phyloP scores from a whole-genome alignment of 164 flowering plant species.

The Cinnamomum micranthum region DNA sequence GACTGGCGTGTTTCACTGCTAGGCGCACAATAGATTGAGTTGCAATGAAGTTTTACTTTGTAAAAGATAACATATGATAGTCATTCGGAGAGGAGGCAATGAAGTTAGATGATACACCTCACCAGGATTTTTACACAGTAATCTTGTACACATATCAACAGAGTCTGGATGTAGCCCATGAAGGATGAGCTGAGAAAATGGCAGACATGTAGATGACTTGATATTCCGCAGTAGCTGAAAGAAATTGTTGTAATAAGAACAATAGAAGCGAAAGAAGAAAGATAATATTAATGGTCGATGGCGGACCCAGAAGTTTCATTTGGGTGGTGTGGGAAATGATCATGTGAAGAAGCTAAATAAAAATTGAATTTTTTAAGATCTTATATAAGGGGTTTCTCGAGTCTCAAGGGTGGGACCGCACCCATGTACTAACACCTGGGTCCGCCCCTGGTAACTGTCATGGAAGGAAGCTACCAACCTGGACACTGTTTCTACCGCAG shows the following conservation, averaged over 20 bases:
- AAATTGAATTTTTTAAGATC: too few relatives aligned
- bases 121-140: conserved; percentile 55
- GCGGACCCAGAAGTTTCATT: too few relatives aligned
- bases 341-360: too few relatives aligned
- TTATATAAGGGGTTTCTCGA: too few relatives aligned
- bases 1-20: not conserved
- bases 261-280: not conserved
- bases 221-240: conserved; percentile 48
- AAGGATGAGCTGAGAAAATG: conserved; percentile 40
- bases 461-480: conserved; percentile 30
- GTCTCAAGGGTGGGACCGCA: too few relatives aligned
- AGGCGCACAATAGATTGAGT: not conserved
- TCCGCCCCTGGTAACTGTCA: not conserved
- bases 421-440: too few relatives aligned
- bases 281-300: not conserved
- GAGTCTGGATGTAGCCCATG: conserved; percentile 40
- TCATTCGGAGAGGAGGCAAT: not conserved
- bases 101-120: not conserved
- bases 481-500: conserved; percentile 54
- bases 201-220: conserved; percentile 36
- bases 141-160: conserved; percentile 49
- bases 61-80: not conserved
- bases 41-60: not conserved
- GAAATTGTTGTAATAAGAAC: not conserved
- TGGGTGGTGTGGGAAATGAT: too few relatives aligned